Percentiles rank a stretch among this genome's conserved stretches.
These are phyloP conservation scores for Epichloe festucae DNA, from an alignment of 2,329 filamentous ascomycete genomes.

Conservation along the genomic window DNA sequence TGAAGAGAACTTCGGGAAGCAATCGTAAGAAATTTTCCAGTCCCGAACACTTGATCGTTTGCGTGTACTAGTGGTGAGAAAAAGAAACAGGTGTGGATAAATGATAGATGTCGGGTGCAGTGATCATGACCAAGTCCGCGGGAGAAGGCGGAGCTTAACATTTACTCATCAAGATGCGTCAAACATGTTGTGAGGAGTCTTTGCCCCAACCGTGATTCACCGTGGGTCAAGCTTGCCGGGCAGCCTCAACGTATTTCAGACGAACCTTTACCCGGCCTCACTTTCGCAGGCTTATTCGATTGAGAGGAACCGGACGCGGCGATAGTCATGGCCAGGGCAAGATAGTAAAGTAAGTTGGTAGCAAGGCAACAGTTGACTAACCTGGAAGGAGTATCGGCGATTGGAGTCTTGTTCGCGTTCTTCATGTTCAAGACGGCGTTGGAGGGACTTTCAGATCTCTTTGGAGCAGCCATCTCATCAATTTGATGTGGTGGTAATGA, in stretches of 20 bases:
- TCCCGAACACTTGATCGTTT: not conserved
- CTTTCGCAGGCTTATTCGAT: not conserved
- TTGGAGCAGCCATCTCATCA: not conserved
- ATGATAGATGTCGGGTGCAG: not conserved
- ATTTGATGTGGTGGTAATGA: not conserved
- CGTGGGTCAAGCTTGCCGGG: not conserved
- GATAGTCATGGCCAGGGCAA: not conserved
- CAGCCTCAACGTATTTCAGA: constrained; percentile 1
- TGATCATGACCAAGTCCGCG: not conserved
- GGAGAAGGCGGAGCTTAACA: not conserved
- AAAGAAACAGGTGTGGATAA: not conserved
- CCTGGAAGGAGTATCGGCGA: constrained; percentile 1
- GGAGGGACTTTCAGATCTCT: constrained; percentile 10
- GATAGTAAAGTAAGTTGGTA: not conserved
- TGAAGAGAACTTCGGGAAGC: not conserved
- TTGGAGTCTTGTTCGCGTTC: not conserved
- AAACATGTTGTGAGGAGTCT: not conserved
- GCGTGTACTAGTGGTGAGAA: not conserved
- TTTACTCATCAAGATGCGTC: not conserved
- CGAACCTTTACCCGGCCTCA: not conserved
- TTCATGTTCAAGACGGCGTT: constrained; percentile 15
- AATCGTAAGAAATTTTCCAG: not conserved
- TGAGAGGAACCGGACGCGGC: not conserved
- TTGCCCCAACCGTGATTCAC: constrained; percentile 4
- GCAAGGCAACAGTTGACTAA: not conserved